Evolutionary conservation across 2,329 filamentous ascomycete species (phyloP).

Genomic region (Fusarium liriodendri): DNA sequence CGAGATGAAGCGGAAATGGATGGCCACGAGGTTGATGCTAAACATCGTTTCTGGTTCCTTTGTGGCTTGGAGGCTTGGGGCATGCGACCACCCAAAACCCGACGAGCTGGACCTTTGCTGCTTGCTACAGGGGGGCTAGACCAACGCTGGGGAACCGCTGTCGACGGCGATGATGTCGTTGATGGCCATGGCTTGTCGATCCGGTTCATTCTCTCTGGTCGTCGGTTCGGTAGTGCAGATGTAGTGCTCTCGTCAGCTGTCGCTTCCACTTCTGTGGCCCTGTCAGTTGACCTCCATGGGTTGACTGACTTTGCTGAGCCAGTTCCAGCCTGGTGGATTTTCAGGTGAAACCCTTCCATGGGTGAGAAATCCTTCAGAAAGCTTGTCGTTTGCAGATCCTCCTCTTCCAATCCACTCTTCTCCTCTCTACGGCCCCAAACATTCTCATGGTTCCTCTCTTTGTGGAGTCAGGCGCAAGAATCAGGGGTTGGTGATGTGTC

Average conservation of each 20-base stretch:
- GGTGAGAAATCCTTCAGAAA: background rate
- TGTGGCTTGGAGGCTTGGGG: constrained; percentile 14
- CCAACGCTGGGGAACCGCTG: background rate
- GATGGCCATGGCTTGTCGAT: constrained; percentile 8
- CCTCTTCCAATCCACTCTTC: background rate
- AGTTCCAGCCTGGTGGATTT: background rate
- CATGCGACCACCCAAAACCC: constrained; percentile 17
- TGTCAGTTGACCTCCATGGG: background rate
- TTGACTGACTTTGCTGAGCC: background rate
- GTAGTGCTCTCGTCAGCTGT: background rate
- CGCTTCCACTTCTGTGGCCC: background rate
- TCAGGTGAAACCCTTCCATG: background rate
- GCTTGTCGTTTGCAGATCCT: background rate
- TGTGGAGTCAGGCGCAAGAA: background rate
- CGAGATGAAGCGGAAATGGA: constrained; percentile 4
- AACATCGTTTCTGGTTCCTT: constrained; percentile 1
- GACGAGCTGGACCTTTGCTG: background rate
- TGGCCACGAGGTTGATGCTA: constrained; percentile 22
- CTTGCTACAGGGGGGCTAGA: background rate
- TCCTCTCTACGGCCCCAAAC: background rate
- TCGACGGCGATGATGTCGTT: background rate
- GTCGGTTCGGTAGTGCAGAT: background rate
- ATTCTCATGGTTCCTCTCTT: background rate
- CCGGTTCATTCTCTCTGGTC: background rate
- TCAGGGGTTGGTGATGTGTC: background rate